A percentile compares a stretch with the other conserved stretches of the same genome.
phyloP scores from a whole-genome alignment of 768 basidiomycete genomes.

The Amanita inopinata region DNA sequence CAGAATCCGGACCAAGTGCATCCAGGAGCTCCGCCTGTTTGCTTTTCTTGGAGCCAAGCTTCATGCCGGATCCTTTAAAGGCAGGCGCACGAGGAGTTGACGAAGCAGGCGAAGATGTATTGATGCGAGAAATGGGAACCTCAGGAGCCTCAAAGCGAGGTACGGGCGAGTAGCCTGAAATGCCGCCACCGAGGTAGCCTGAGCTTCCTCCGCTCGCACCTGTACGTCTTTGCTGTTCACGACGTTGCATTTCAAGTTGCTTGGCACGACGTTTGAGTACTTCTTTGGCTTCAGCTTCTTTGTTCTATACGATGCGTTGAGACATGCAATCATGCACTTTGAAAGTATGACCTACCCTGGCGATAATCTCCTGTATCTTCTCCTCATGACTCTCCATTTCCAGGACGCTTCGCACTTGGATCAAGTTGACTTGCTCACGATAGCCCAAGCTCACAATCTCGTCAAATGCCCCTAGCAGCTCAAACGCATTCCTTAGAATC shows the following conservation, averaged over 20 bases:
- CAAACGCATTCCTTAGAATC: slow-evolving; percentile 85
- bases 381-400: slow-evolving; percentile 92
- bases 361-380: slow-evolving; percentile 97
- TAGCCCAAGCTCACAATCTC: slow-evolving; percentile 91
- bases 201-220: slow-evolving; percentile 35
- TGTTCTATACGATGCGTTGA: slow-evolving; percentile 50
- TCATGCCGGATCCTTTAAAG: slow-evolving; percentile 96
- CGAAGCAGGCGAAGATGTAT: slow-evolving; percentile 31
- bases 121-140: slow-evolving; percentile 25
- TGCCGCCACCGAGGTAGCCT: slow-evolving; percentile 57
- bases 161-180: slow-evolving; percentile 62
- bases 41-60: slow-evolving; percentile 86
- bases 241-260: slow-evolving; percentile 94
- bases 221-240: slow-evolving; percentile 82
- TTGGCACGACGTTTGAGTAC: slow-evolving; percentile 97
- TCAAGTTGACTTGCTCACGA: slow-evolving; percentile 66
- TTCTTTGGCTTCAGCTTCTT: slow-evolving; percentile 98
- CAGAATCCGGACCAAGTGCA: slow-evolving; percentile 67
- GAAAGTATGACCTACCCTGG: slow-evolving; percentile 47
- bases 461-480: slow-evolving; percentile 91
- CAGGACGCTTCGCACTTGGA: slow-evolving; percentile 68
- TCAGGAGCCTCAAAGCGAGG: slow-evolving; percentile 65
- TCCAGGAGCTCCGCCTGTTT: slow-evolving; percentile 84
- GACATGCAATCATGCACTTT: not conserved
- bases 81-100: slow-evolving; percentile 55